phyloP scores from a whole-genome alignment of 345 rosid genomes.

The Salix brachista region DNA sequence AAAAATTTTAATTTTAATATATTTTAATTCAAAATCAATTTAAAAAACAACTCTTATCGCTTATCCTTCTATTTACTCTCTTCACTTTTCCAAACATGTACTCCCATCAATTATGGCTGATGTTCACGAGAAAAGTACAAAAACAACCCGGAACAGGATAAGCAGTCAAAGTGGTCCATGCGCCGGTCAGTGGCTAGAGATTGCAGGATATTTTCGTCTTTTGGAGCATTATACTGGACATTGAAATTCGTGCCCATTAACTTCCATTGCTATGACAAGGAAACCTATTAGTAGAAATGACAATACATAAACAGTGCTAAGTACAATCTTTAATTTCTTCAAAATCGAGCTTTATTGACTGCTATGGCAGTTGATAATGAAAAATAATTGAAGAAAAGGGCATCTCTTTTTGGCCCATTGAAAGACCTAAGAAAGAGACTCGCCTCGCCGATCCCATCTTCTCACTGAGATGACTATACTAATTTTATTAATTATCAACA shows the following conservation, averaged over 20 bases:
- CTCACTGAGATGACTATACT: background rate
- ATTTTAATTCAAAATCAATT: too few relatives aligned
- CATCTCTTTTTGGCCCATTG: background rate
- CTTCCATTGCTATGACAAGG: background rate
- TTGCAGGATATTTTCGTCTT: slow-evolving; percentile 26
- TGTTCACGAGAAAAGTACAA: background rate
- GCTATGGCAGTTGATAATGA: background rate
- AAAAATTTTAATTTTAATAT: too few relatives aligned
- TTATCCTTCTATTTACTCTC: too few relatives aligned
- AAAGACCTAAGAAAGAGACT: background rate
- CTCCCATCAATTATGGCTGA: background rate
- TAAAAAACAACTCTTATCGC: too few relatives aligned
- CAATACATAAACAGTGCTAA: background rate
- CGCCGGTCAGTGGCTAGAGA: slow-evolving; percentile 24
- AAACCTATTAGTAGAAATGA: slow-evolving; percentile 8
- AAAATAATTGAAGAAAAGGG: background rate
- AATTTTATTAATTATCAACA: background rate
- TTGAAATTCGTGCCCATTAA: slow-evolving; percentile 19
- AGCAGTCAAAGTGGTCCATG: slow-evolving; percentile 35
- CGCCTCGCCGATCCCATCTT: background rate
- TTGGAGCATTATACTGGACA: background rate
- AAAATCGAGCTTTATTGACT: background rate
- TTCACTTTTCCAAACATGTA: too few relatives aligned
- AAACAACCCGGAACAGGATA: background rate
- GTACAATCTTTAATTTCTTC: background rate